phyloP scores from a whole-genome alignment of 2,329 filamentous ascomycete genomes.

The Alternaria sp. region DNA sequence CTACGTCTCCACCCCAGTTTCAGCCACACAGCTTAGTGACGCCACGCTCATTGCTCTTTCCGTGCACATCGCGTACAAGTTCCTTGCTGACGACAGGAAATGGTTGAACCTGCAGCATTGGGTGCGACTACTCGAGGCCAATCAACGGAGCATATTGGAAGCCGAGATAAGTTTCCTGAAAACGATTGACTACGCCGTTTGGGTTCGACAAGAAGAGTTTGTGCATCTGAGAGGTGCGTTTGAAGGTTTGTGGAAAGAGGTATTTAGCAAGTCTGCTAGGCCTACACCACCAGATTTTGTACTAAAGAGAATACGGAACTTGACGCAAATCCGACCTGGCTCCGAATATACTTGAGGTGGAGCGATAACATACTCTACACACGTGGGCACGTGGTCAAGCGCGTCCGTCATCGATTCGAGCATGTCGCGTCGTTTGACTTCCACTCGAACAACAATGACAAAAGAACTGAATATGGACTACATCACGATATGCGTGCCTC shows the following conservation, averaged over 20 bases:
- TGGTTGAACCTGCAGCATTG: neutral
- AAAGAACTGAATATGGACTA: too few relatives aligned
- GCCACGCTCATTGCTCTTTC: neutral
- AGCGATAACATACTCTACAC: too few relatives aligned
- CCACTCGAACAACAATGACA: neutral
- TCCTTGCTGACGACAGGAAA: neutral
- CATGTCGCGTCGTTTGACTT: neutral
- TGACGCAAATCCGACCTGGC: rapidly evolving
- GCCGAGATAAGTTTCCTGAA: neutral
- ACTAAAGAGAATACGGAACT: neutral
- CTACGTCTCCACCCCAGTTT: too few relatives aligned
- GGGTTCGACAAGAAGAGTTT: neutral
- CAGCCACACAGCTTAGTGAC: neutral
- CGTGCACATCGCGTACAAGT: conserved; percentile 5
- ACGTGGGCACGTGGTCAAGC: too few relatives aligned
- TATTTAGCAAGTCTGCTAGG: neutral
- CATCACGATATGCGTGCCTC: neutral
- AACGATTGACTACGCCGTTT: neutral
- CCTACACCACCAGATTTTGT: neutral
- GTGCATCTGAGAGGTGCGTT: neutral
- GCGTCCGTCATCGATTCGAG: neutral
- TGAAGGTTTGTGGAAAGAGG: neutral
- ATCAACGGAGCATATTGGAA: neutral
- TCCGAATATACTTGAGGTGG: too few relatives aligned
- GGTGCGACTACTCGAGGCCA: neutral